Conservation (phyloP, 352 stramenopile genomes). For the Pythium graminicola region DNA sequence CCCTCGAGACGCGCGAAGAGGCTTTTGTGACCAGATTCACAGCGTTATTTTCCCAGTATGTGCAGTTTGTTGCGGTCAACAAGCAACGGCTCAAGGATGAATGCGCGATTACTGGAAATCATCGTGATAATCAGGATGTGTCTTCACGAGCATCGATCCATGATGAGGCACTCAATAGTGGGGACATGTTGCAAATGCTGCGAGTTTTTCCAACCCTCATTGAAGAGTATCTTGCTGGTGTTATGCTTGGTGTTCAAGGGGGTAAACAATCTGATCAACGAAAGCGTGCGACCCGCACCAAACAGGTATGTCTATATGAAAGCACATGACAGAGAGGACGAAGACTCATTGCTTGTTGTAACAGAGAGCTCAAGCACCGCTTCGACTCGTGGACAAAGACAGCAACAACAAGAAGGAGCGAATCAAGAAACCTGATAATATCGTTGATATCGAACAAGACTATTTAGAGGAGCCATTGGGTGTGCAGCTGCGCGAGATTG, state of each 20-base stretch:
- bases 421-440: background rate
- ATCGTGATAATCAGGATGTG: background rate
- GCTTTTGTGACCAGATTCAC: constrained; percentile 15
- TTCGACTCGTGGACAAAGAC: background rate
- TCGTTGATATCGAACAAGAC: background rate
- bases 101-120: background rate
- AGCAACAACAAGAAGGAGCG: background rate
- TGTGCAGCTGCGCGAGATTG: constrained; percentile 12
- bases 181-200: constrained; percentile 38
- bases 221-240: constrained; percentile 25
- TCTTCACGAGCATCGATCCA: constrained; percentile 5
- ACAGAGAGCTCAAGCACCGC: background rate
- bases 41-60: constrained; percentile 25
- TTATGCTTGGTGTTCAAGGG: background rate
- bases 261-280: background rate
- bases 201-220: constrained; percentile 45
- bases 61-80: constrained; percentile 14
- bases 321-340: too few species aligned
- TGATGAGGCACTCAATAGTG: constrained; percentile 14
- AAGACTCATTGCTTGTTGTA: background rate
- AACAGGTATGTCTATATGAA: background rate
- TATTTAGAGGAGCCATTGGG: constrained; percentile 1
- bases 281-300: background rate
- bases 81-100: constrained; percentile 10
- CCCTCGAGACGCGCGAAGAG: constrained; percentile 14